Evolutionary conservation across 495 filamentous ascomycete genomes (phyloP).

Genomic region (Friedmanniomyces simplex): DNA sequence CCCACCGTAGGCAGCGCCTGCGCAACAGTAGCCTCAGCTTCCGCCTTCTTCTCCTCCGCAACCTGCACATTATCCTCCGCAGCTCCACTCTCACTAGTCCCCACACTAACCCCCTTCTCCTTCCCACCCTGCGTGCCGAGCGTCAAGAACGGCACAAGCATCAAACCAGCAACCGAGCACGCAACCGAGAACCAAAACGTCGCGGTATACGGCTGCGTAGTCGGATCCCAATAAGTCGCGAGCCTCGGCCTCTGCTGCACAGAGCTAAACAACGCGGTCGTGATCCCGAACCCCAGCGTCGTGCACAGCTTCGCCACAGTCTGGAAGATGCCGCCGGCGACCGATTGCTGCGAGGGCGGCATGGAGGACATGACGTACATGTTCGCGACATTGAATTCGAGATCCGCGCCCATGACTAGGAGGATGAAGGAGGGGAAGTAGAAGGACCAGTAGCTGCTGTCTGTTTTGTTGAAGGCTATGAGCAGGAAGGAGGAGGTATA

Average conservation of each 20-base stretch:
- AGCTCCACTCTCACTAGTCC: background rate
- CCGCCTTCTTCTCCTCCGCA: constrained; percentile 35
- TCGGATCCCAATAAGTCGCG: constrained; percentile 23
- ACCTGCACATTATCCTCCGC: background rate
- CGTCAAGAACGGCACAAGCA: constrained; percentile 27
- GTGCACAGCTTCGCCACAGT: constrained; percentile 30
- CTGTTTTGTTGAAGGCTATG: constrained; percentile 23
- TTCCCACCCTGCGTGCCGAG: constrained; percentile 29
- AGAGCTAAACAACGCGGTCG: constrained; percentile 31
- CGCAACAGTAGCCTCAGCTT: constrained; percentile 24
- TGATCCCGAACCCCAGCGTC: constrained; percentile 30
- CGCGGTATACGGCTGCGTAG: constrained; percentile 29
- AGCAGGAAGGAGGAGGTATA: constrained; percentile 30
- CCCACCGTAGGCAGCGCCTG: background rate
- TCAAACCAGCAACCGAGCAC: constrained; percentile 9
- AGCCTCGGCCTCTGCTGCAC: constrained; percentile 19
- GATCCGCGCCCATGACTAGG: constrained; percentile 32
- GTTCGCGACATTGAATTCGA: constrained; percentile 52
- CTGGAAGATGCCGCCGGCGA: constrained; percentile 34
- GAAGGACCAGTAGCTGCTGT: constrained; percentile 32
- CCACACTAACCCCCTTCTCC: background rate
- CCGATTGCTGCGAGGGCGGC: constrained; percentile 28
- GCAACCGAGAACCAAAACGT: constrained; percentile 25
- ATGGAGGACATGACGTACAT: constrained; percentile 36
- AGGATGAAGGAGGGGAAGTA: constrained; percentile 29